Conservation (phyloP, 2,329 filamentous ascomycete genomes). For the Cladosporium oxysporum region DNA sequence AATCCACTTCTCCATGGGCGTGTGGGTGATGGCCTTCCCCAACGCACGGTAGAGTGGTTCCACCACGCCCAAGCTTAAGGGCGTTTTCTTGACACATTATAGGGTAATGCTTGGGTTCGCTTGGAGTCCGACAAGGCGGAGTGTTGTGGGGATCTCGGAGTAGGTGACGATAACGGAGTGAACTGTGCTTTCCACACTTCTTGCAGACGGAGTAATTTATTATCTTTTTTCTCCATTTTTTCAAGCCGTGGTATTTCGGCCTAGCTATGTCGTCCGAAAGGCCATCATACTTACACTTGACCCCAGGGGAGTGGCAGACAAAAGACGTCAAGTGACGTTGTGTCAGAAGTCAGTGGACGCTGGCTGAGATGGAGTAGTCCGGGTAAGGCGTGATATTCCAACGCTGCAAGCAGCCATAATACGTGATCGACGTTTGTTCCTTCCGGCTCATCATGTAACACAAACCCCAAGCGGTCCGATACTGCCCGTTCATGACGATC, state of each 20-base stretch:
- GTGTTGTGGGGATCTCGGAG: conserved; percentile 13
- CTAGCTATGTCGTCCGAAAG: background rate
- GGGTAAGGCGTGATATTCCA: conserved; percentile 11
- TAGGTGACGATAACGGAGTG: background rate
- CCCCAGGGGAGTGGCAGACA: too few species aligned
- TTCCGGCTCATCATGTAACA: conserved; percentile 16
- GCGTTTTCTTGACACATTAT: conserved; percentile 14
- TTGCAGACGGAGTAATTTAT: too few species aligned
- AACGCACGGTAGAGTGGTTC: conserved; percentile 1
- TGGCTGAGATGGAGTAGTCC: background rate
- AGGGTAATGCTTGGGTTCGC: conserved; percentile 13
- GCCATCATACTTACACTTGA: background rate
- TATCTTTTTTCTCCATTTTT: background rate
- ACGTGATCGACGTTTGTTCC: background rate
- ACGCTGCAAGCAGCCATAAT: background rate
- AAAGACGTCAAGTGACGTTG: too few species aligned
- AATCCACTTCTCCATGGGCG: conserved; percentile 18
- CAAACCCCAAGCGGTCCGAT: background rate
- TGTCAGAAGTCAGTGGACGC: background rate
- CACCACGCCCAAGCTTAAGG: background rate
- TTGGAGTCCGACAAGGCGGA: conserved; percentile 7
- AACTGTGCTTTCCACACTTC: background rate
- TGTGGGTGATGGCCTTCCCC: conserved; percentile 6
- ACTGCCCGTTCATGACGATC: conserved; percentile 10
- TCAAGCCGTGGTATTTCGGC: background rate